Evolutionary conservation across 192 early-diverging fungal species (phyloP).

Genomic region (Coemansia sp.): DNA sequence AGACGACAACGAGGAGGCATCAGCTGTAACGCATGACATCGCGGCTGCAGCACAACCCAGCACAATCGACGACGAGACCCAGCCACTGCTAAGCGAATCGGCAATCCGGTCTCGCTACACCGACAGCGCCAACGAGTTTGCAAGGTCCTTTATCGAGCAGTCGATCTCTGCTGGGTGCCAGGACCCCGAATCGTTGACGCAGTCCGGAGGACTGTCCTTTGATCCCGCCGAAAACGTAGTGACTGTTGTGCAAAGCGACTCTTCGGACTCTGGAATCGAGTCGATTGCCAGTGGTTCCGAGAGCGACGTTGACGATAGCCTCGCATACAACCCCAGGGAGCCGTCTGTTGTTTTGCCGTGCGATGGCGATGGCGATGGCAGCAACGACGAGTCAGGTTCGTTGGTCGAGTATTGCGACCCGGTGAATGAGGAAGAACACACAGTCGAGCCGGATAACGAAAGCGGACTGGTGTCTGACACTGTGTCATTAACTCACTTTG

Average conservation of each 20-base stretch:
- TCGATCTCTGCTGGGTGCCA: background rate
- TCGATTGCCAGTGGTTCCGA: slow-evolving; percentile 8
- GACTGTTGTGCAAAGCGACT: slow-evolving; percentile 29
- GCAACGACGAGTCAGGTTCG: background rate
- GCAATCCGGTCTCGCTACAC: slow-evolving; percentile 46
- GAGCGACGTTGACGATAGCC: background rate
- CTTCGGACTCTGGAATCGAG: slow-evolving; percentile 40
- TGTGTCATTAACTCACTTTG: too few relatives aligned
- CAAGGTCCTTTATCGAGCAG: slow-evolving; percentile 40
- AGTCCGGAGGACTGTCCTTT: slow-evolving; percentile 13
- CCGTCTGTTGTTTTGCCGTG: background rate
- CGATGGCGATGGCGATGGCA: background rate
- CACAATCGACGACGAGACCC: slow-evolving; percentile 23
- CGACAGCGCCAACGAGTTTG: slow-evolving; percentile 42
- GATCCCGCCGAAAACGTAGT: slow-evolving; percentile 26
- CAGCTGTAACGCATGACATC: slow-evolving; percentile 1
- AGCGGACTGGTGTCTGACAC: background rate
- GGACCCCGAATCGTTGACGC: background rate
- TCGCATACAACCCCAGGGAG: background rate
- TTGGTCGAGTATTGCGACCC: background rate
- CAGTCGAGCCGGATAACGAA: background rate
- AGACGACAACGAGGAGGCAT: slow-evolving; percentile 11
- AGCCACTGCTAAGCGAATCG: slow-evolving; percentile 46
- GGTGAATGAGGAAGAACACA: background rate
- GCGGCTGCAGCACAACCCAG: background rate